Conservation (phyloP, 306 rosid species). For the Psophocarpus tetragonolobus region DNA sequence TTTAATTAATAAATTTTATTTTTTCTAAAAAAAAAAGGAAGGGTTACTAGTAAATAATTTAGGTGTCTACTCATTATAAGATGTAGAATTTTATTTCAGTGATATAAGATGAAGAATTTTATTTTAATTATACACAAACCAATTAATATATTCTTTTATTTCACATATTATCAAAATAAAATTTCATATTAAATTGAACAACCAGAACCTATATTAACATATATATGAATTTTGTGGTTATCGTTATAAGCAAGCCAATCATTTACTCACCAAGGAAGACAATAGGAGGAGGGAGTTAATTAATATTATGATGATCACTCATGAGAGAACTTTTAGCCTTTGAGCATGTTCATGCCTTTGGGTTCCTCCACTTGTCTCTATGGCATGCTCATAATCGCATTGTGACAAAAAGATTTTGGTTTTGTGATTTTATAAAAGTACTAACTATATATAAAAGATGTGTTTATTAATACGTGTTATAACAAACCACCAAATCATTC, state of each 20-base stretch:
- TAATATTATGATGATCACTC: neutral
- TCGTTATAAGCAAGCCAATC: neutral
- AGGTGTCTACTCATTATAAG: no score
- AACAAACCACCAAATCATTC: conserved; percentile 31
- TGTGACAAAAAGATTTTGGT: conserved; percentile 21
- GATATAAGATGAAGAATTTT: no score
- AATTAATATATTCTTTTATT: no score
- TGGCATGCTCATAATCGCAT: neutral
- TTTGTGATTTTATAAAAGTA: neutral
- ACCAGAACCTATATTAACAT: no score
- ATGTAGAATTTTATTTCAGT: no score
- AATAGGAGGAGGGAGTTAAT: neutral
- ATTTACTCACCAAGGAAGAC: neutral
- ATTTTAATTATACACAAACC: no score
- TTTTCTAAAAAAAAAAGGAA: no score
- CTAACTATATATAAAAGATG: neutral
- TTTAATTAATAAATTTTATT: no score
- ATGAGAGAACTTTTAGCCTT: neutral
- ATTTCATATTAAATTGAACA: no score
- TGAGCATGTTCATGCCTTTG: conserved; percentile 18
- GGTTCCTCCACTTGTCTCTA: neutral
- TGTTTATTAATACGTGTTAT: neutral
- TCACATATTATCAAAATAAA: no score
- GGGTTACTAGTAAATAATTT: no score
- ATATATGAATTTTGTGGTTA: no score